Evolutionary conservation across 129 eudicot species (phyloP).

Genomic region (Helianthus tuberosus): DNA sequence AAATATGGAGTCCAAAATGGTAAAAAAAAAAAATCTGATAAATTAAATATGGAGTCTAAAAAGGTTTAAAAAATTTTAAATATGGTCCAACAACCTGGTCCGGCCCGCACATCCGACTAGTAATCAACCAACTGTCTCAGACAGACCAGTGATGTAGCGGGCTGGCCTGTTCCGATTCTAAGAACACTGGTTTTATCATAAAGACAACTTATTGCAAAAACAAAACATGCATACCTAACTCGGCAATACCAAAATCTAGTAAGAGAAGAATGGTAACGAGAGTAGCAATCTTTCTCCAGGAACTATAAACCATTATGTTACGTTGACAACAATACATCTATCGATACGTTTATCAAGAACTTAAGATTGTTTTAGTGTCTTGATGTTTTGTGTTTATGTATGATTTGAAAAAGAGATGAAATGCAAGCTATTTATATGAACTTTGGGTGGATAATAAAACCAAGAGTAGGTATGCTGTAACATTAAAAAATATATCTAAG

Average conservation of each 20-base stretch:
- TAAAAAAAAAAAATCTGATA: no score
- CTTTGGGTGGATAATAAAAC: not conserved
- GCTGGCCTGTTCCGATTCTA: no score
- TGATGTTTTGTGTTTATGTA: not conserved
- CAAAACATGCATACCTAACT: conserved; percentile 10
- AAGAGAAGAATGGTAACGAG: conserved; percentile 4
- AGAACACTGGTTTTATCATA: no score
- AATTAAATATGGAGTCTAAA: no score
- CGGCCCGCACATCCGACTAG: no score
- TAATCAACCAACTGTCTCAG: no score
- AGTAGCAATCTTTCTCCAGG: conserved; percentile 11
- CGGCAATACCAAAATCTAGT: conserved; percentile 22
- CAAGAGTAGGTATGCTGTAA: not conserved
- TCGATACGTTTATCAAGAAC: not conserved
- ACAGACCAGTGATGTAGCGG: no score
- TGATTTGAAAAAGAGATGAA: not conserved
- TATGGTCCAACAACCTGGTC: no score
- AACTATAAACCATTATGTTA: not conserved
- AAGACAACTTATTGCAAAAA: no score
- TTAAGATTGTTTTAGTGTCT: not conserved
- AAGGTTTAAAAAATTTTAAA: no score
- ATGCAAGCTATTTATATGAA: not conserved
- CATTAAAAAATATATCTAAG: not conserved
- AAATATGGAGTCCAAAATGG: no score
- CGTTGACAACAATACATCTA: conserved; percentile 6